Evolutionary conservation across 176 grass and related monocot genomes (phyloP), one percentile per base, ranked within the genome.

Genomic region (Triticum turgidum): DNA sequence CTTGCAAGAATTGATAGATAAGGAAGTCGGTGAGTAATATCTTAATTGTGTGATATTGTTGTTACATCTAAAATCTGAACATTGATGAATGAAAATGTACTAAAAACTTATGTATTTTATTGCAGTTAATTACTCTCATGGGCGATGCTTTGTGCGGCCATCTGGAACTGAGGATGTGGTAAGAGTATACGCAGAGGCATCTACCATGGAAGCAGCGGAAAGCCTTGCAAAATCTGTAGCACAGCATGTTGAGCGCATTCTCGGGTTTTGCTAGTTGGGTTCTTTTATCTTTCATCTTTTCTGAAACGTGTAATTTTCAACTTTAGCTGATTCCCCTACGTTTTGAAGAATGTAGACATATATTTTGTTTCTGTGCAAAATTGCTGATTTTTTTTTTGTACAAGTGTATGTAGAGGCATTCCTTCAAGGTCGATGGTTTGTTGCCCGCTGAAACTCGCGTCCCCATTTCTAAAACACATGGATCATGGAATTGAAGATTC

Each of bases 101-200:
- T 58, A 65, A 73, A 73, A 65, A 78, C 62, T 22, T 73, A 27
- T 7, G 7, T n/a, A 17, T 65, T 61, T 38, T 22, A 61, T 70
- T 84, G 78, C 87, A 98, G 93, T 65, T 70, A 94, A 98, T 49
- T 82, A 98, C 67, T 15, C 75, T 45, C 39, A 65, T 1, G 96
- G 96, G 29, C 88, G 96, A 86, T 98, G 93, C 82, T 98, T 95
- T 77, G 86, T 96, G 63, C 87, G 96, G 37, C 93, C 93, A 65
- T 96, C 93, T 47, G 96, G 93, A 49, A 98, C 96, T 32, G 96
- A 96, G 85, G 93, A 98, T 78, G 86, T 96, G 76, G 90, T 98
- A 27, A 88, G 93, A 41, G 94, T 98, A 9, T 98, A 98, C 56
- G 93, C 96, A 14, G 96, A 98, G 90, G 90, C 92, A 25, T 90